Evolutionary conservation across 208 protist genomes (phyloP).

Genomic region (Trypanosoma melophagium): DNA sequence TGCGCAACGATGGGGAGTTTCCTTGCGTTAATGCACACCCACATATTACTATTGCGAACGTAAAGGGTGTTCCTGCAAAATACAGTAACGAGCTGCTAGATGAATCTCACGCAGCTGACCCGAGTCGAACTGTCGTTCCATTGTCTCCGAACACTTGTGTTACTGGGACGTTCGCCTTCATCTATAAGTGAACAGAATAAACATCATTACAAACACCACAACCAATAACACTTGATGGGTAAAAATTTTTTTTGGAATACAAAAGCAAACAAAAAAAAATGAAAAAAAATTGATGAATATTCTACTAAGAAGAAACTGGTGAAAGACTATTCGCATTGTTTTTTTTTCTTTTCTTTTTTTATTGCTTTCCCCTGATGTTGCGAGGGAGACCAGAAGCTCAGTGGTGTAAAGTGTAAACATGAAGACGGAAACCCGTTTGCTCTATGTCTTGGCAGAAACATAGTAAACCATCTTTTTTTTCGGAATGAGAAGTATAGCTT

Average conservation of each 20-base stretch:
- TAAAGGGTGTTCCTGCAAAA: constrained; percentile 43
- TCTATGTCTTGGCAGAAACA: too few relatives aligned
- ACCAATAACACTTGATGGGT: not conserved
- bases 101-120: constrained; percentile 18
- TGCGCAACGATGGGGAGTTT: constrained; percentile 35
- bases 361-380: too few relatives aligned
- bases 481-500: too few relatives aligned
- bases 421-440: too few relatives aligned
- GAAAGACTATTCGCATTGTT: too few relatives aligned
- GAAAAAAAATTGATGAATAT: too few relatives aligned
- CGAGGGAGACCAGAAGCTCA: too few relatives aligned
- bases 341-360: too few relatives aligned
- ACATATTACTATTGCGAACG: constrained; percentile 60
- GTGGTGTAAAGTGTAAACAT: too few relatives aligned
- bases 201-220: not conserved
- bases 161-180: constrained; percentile 23
- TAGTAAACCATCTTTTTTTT: too few relatives aligned
- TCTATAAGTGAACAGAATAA: not conserved
- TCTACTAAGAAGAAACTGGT: too few relatives aligned
- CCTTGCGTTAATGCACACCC: constrained; percentile 45
- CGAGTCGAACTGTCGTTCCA: constrained; percentile 15
- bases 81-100: constrained; percentile 67
- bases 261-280: too few relatives aligned
- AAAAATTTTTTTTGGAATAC: not conserved
- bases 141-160: constrained; percentile 22